Conservation (phyloP, 805 yeast species). For the Debaryomyces hansenii region DNA sequence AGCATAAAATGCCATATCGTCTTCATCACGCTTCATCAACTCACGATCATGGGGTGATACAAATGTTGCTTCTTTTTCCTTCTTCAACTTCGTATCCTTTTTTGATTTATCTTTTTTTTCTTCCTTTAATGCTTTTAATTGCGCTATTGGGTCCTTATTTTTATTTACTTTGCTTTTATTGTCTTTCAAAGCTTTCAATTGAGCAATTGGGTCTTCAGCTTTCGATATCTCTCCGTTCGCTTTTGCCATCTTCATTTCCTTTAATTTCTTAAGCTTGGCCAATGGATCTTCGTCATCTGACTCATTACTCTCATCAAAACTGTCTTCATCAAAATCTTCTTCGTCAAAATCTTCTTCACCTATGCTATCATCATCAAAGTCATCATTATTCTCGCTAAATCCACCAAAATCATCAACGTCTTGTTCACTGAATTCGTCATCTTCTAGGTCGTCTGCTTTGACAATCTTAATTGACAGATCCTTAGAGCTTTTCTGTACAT, state of each 20-base stretch:
- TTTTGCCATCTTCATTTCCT: conserved; percentile 13
- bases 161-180: conserved; percentile 1
- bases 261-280: conserved; percentile 21
- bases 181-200: conserved; percentile 20
- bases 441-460: conserved; percentile 30
- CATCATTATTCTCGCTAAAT: conserved; percentile 33
- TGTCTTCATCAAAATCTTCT: conserved; percentile 1
- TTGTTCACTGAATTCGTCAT: conserved; percentile 23
- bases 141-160: conserved; percentile 23
- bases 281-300: conserved; percentile 22
- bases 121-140: conserved; percentile 19
- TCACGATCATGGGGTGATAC: conserved; percentile 47
- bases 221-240: neutral
- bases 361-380: conserved; percentile 18
- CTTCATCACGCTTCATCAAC: conserved; percentile 60
- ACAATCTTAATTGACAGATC: conserved; percentile 16
- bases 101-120: conserved; percentile 11
- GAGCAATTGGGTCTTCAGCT: conserved; percentile 23
- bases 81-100: conserved; percentile 4
- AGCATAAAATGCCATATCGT: conserved; percentile 80
- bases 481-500: conserved; percentile 11
- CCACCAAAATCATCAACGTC: conserved; percentile 47
- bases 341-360: conserved; percentile 11
- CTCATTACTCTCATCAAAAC: conserved; percentile 3
- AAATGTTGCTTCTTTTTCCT: conserved; percentile 9